Evolutionary conservation across 2,329 filamentous ascomycete genomes (phyloP).

Genomic region (Septoria petroselini): DNA sequence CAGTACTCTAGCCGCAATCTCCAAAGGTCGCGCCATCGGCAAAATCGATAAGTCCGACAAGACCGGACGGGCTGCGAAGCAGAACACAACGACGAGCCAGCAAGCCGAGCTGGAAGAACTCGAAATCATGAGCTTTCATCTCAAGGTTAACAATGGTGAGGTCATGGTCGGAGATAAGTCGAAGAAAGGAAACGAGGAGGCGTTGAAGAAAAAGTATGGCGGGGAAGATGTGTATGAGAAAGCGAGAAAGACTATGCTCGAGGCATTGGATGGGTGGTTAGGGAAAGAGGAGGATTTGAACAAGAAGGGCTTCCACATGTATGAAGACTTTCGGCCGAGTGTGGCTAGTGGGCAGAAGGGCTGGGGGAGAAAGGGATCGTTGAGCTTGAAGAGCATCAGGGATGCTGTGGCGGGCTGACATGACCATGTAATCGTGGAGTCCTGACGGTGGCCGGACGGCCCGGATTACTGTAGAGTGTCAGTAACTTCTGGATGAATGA

Average conservation of each 20-base stretch:
- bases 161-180: constrained; percentile 26
- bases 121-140: constrained; percentile 36
- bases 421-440: too few species aligned
- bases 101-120: constrained; percentile 29
- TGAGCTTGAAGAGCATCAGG: constrained; percentile 23
- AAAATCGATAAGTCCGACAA: constrained; percentile 29
- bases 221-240: constrained; percentile 28
- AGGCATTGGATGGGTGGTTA: constrained; percentile 27
- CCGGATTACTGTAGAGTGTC: too few species aligned
- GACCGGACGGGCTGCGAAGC: constrained; percentile 21
- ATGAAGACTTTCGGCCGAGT: constrained; percentile 35
- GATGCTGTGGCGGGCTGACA: constrained; percentile 15
- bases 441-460: too few species aligned
- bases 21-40: constrained; percentile 37
- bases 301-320: constrained; percentile 32
- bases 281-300: constrained; percentile 32
- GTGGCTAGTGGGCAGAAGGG: constrained; percentile 33
- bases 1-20: constrained; percentile 34
- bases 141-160: constrained; percentile 33
- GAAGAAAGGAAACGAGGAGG: constrained; percentile 28
- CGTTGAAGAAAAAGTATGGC: constrained; percentile 30
- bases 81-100: constrained; percentile 23
- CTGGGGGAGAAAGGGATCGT: constrained; percentile 35
- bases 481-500: too few species aligned
- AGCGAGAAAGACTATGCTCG: constrained; percentile 25